These are phyloP conservation scores for Hippophae gyantsensis DNA, from an alignment of 306 rosid species.

Conservation along the genomic window DNA sequence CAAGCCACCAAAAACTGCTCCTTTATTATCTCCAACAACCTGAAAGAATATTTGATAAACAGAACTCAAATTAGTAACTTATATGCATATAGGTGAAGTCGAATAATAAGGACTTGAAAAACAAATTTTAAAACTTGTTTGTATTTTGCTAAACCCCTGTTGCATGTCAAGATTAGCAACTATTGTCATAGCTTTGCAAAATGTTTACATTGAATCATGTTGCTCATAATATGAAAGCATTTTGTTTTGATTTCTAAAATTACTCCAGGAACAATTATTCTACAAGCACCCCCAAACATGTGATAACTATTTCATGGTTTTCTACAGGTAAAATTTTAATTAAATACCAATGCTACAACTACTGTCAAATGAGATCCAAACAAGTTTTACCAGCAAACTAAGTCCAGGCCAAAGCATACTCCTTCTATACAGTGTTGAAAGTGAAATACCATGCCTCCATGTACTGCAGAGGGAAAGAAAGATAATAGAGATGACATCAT, in stretches of 20 bases:
- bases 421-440: constrained; percentile 72
- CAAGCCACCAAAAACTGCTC: constrained; percentile 91
- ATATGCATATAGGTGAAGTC: too few species aligned
- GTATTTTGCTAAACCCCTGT: not conserved
- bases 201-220: not conserved
- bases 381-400: constrained; percentile 63
- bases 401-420: constrained; percentile 85
- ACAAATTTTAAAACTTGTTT: not conserved
- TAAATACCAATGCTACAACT: too few species aligned
- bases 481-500: not conserved
- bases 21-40: constrained; percentile 81
- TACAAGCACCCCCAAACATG: not conserved
- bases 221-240: not conserved
- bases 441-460: constrained; percentile 86
- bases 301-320: not conserved
- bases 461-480: constrained; percentile 46
- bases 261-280: not conserved
- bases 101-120: not conserved
- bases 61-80: too few species aligned
- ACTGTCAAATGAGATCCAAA: too few species aligned
- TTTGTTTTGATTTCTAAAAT: not conserved
- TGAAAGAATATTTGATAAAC: constrained; percentile 19
- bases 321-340: too few species aligned
- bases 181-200: not conserved
- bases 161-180: not conserved